These are phyloP conservation scores for Piper longum DNA, from an alignment of 164 flowering plant genomes.

Conservation along the genomic window DNA sequence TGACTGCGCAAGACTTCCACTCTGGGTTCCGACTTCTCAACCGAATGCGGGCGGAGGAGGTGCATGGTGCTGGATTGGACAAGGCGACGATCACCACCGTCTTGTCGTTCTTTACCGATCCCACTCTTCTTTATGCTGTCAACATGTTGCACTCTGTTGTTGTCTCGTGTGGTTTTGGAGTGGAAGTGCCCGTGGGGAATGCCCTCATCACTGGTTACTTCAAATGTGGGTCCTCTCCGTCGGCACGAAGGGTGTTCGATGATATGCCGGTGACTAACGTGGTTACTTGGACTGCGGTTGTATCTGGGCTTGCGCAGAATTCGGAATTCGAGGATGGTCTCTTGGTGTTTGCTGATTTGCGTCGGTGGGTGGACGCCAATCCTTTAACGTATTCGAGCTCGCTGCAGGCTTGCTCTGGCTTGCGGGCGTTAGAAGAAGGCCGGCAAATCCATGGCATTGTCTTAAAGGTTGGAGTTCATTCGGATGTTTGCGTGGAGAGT, in stretches of 20 bases:
- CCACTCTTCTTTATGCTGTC: constrained; percentile 12
- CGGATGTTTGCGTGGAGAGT: constrained; percentile 59
- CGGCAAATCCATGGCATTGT: constrained; percentile 58
- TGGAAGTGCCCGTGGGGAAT: constrained; percentile 61
- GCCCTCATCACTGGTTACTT: constrained; percentile 61
- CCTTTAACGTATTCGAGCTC: constrained; percentile 49
- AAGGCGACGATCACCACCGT: constrained; percentile 62
- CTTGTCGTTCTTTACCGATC: constrained; percentile 39
- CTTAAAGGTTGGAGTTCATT: constrained; percentile 46
- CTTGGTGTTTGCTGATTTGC: constrained; percentile 41
- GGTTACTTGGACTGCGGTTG: constrained; percentile 73
- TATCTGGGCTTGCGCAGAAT: constrained; percentile 61
- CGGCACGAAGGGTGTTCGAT: constrained; percentile 42
- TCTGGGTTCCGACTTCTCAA: constrained; percentile 39
- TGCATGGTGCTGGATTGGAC: constrained; percentile 21
- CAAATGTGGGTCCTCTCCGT: constrained; percentile 29
- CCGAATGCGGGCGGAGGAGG: constrained; percentile 22
- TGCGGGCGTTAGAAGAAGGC: constrained; percentile 49
- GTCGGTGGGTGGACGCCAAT: constrained; percentile 40
- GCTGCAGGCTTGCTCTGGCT: constrained; percentile 57
- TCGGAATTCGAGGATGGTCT: constrained; percentile 44
- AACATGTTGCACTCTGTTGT: constrained; percentile 54
- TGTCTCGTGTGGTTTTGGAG: constrained; percentile 34
- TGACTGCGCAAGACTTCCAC: constrained; percentile 19
- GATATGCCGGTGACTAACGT: constrained; percentile 65